These are phyloP conservation scores for Saitozyma podzolica DNA, from an alignment of 768 basidiomycete genomes.

Conservation along the genomic window DNA sequence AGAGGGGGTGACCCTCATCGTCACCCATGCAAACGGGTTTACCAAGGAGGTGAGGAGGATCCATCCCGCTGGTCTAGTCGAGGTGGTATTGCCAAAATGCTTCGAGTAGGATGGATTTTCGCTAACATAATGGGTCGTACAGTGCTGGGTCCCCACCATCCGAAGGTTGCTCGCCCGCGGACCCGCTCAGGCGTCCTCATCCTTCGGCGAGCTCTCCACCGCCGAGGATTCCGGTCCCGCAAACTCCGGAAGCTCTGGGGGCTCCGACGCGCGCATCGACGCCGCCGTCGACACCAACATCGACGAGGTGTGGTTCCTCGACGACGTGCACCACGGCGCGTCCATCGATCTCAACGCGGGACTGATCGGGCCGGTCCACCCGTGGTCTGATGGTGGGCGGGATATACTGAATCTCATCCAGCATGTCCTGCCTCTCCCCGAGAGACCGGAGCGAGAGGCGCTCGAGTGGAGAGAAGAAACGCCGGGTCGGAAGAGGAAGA, in stretches of 20 bases:
- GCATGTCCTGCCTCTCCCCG: constrained; percentile 28
- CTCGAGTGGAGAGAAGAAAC: constrained; percentile 15
- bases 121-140: not conserved
- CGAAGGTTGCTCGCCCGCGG: constrained; percentile 56
- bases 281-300: constrained; percentile 59
- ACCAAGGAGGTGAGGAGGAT: constrained; percentile 70
- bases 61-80: not conserved
- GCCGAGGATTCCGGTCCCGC: not conserved
- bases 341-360: constrained; percentile 69
- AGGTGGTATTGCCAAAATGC: not conserved
- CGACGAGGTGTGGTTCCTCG: constrained; percentile 79
- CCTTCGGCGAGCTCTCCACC: constrained; percentile 12
- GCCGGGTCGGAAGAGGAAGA: constrained; percentile 13
- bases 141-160: constrained; percentile 81
- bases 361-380: constrained; percentile 52
- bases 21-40: constrained; percentile 84
- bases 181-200: constrained; percentile 31
- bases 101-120: too few relatives aligned
- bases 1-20: constrained; percentile 68
- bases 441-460: not conserved
- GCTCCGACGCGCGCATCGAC: not conserved
- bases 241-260: constrained; percentile 11
- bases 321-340: constrained; percentile 82
- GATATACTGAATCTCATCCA: constrained; percentile 51
- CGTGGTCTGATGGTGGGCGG: constrained; percentile 62